Evolutionary conservation across 2,329 filamentous ascomycete species (phyloP), one percentile per base, ranked within the genome.

Genomic region (Arthrobotrys megalospora): DNA sequence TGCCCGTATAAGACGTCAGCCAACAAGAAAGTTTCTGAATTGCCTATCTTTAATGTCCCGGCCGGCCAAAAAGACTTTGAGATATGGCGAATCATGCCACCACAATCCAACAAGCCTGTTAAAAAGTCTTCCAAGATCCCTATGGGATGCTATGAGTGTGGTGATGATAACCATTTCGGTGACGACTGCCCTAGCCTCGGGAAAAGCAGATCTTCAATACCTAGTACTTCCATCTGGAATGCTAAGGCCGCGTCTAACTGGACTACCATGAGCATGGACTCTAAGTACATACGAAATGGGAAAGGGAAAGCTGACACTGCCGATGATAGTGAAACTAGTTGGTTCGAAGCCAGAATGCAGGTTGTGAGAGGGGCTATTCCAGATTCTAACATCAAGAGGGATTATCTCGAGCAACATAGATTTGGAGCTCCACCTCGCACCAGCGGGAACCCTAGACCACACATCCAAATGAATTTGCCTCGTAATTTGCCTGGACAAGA

Each of bases 11-110:
- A 72, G 32, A 68, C 75, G n/a, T 78, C 75, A 28, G 45, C 52
- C 41, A 32, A 78, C 28, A 78, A 71, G 24, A 41, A 67, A 8
- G 12, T 53, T n/a, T 78, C 75, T 28, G 55, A 63, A n/a, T 21
- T 78, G 52, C 75, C 75, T n/a, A 78, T 78, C 21, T 78, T 63
- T 48, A 78, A 78, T 19, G 75, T 78, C 16, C 75, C 75, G 11
- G 62, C 55, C 19, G 75, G 75, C 24, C 75, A 72, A 32, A 71
- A 47, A 28, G 75, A 78, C 32, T 78, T 78, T 50, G 75, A 78
- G 36, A 72, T 72, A 19, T 78, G 75, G 75, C 63, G 67, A 47
- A 78, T 78, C 16, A 63, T 68, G 34, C 75, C 75, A 19, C 50
- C 52, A 14, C 58, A 24, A 24, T 19, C 53, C 4, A 41, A 14